Conservation (phyloP, 2,329 filamentous ascomycete genomes). For the Hortaea sp. region DNA sequence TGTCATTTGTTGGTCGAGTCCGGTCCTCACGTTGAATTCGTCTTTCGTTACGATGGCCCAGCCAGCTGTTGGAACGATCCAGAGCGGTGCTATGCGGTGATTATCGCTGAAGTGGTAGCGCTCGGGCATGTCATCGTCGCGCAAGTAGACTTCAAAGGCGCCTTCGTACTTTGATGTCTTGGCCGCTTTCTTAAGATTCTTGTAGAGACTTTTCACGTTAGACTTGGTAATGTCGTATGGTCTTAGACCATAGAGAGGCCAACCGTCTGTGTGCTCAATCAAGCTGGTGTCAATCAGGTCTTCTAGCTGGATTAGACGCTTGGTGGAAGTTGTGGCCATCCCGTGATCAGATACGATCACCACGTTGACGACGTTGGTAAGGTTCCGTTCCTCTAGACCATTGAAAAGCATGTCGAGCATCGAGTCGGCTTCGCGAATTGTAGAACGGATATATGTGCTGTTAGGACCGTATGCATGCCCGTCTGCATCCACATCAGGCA, state of each 20-base stretch:
- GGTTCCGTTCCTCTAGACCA: constrained; percentile 69
- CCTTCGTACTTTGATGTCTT: constrained; percentile 51
- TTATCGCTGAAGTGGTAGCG: constrained; percentile 87
- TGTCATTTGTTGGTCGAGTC: constrained; percentile 49
- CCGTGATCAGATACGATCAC: constrained; percentile 96
- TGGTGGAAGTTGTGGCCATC: constrained; percentile 84
- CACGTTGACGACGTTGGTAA: constrained; percentile 84
- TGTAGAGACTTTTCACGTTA: constrained; percentile 54
- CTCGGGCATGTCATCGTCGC: constrained; percentile 78
- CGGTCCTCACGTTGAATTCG: constrained; percentile 66
- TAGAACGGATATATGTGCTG: constrained; percentile 75
- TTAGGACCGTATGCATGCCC: constrained; percentile 89
- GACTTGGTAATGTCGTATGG: constrained; percentile 57
- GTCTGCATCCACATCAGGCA: constrained; percentile 80
- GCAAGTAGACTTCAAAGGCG: constrained; percentile 77
- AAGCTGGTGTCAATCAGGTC: constrained; percentile 70
- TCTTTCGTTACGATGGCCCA: constrained; percentile 80
- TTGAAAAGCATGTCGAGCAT: constrained; percentile 71
- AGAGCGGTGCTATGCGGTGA: constrained; percentile 81
- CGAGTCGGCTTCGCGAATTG: constrained; percentile 67
- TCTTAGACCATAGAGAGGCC: constrained; percentile 83
- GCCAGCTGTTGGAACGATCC: constrained; percentile 85
- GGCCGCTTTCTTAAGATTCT: constrained; percentile 41
- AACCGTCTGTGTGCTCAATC: constrained; percentile 81
- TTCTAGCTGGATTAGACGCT: constrained; percentile 77